Evolutionary conservation across 2,329 filamentous ascomycete species (phyloP).

Genomic region (Diaporthe citri): DNA sequence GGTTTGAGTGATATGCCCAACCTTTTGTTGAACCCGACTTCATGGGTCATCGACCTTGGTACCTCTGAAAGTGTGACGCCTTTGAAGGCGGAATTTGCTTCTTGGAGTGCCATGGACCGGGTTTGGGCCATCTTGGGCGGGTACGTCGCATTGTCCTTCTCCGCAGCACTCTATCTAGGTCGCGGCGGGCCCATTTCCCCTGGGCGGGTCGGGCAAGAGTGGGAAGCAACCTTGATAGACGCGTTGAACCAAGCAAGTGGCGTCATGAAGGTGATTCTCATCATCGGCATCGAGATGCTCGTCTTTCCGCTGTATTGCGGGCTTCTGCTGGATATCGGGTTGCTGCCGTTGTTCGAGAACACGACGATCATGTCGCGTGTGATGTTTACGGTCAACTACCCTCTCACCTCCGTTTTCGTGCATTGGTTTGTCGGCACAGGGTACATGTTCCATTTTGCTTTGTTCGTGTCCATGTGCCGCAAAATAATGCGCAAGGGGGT

Average conservation of each 20-base stretch:
- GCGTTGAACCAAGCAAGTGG: conserved; percentile 92
- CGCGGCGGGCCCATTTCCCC: conserved; percentile 77
- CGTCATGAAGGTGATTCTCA: conserved; percentile 96
- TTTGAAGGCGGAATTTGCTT: conserved; percentile 70
- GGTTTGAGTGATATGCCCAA: conserved; percentile 50
- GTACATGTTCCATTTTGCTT: conserved; percentile 99
- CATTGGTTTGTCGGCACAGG: conserved; percentile 99
- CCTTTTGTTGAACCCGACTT: conserved; percentile 59
- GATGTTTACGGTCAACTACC: conserved; percentile 81
- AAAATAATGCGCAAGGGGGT: conserved; percentile 97
- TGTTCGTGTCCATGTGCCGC: conserved; percentile 98
- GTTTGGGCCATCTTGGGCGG: conserved; percentile 82
- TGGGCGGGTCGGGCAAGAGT: conserved; percentile 67
- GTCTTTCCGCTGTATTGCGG: conserved; percentile 97
- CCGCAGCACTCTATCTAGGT: conserved; percentile 84
- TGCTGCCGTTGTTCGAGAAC: conserved; percentile 89
- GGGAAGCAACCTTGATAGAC: conserved; percentile 85
- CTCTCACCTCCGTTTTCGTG: conserved; percentile 92
- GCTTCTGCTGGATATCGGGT: conserved; percentile 86
- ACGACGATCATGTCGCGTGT: conserved; percentile 83
- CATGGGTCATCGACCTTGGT: conserved; percentile 71
- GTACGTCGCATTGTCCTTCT: conserved; percentile 80
- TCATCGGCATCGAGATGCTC: conserved; percentile 99
- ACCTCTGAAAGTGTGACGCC: conserved; percentile 53
- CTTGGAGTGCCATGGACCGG: conserved; percentile 76